Evolutionary conservation across 306 rosid species (phyloP), one percentile per base, ranked within the genome.

Genomic region (Cicer judaicum): DNA sequence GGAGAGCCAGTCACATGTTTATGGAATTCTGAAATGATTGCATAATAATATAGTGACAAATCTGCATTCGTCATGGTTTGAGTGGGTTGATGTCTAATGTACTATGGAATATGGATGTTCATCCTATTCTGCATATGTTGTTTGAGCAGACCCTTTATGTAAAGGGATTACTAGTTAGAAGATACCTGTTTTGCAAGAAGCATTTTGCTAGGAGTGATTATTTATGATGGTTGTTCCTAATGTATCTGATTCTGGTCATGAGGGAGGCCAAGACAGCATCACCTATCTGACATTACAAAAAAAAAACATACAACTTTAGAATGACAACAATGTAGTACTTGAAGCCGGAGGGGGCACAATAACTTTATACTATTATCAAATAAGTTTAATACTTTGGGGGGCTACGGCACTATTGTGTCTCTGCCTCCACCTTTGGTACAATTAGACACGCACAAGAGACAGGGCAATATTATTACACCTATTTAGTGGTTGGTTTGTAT

Each of bases 1-100:
- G 81, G 39, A 80, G 82, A 64, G 82, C 72, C 82, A 79, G 82
- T 76, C 75, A 70, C 81, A 68, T 85, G 81, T 66, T 63, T 76
- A 49, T 84, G 86, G 84, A 74, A 72, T 83, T 85, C 80, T 59
- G 85, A 80, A 77, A 79, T 82, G 73, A 67, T 70, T 82, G 88
- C 88, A 68, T 91, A 73, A 77, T 61, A 79, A 60, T 75, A 59
- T 84, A 56, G 78, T 80, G 62, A 79, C 29, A 72, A 19, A 54
- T 75, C 71, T 83, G 81, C 76, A 62, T 82, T 78, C 81, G 15
- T 62, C 78, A 64, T 75, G 72, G 71, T 79, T 68, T 79, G 70
- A 78, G 70, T 62, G 66, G 75, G 76, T 79, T 75, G 78, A 71
- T 70, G 53, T 81, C 38, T 57, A 80, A 53, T 78, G 66, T 79